Conservation (phyloP, 2,329 filamentous ascomycete genomes). For the Pleoardoris graminearum region DNA sequence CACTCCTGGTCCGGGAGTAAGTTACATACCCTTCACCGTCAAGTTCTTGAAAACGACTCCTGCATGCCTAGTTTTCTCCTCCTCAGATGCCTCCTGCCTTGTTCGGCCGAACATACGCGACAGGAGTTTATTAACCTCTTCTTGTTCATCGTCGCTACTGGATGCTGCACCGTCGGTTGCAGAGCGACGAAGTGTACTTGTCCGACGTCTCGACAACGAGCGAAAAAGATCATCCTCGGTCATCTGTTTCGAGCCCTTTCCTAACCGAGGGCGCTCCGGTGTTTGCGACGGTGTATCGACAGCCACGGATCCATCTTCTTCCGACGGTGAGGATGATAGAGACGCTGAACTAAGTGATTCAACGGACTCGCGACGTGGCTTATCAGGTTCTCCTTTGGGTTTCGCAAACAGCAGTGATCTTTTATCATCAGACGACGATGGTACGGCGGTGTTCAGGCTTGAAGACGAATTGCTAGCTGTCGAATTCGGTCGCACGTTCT, state of each 20-base stretch:
- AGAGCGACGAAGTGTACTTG: constrained; percentile 34
- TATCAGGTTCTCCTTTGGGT: neutral
- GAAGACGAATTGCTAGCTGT: constrained; percentile 9
- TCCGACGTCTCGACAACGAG: constrained; percentile 55
- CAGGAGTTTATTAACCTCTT: constrained; percentile 65
- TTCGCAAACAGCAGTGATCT: neutral
- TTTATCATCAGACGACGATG: constrained; percentile 15
- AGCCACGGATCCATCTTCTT: constrained; percentile 22
- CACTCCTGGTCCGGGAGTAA: no score
- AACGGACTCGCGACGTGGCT: constrained; percentile 8
- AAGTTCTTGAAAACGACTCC: constrained; percentile 69
- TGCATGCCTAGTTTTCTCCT: constrained; percentile 70
- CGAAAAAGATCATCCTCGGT: constrained; percentile 59
- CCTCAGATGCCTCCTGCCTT: constrained; percentile 67
- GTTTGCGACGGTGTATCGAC: constrained; percentile 24
- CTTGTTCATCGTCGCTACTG: constrained; percentile 43
- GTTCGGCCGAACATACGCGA: constrained; percentile 71
- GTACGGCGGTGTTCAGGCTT: constrained; percentile 16
- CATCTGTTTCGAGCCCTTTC: constrained; percentile 32
- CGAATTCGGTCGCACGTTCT: constrained; percentile 10
- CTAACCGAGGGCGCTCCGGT: constrained; percentile 24
- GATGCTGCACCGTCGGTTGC: constrained; percentile 30
- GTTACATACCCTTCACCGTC: constrained; percentile 57
- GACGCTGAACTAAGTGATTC: constrained; percentile 16
- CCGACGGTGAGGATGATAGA: constrained; percentile 2